Percentiles rank a stretch among this genome's conserved stretches.
phyloP scores from a whole-genome alignment of 1,139 yeast species.

The Arxiozyma telluris region DNA sequence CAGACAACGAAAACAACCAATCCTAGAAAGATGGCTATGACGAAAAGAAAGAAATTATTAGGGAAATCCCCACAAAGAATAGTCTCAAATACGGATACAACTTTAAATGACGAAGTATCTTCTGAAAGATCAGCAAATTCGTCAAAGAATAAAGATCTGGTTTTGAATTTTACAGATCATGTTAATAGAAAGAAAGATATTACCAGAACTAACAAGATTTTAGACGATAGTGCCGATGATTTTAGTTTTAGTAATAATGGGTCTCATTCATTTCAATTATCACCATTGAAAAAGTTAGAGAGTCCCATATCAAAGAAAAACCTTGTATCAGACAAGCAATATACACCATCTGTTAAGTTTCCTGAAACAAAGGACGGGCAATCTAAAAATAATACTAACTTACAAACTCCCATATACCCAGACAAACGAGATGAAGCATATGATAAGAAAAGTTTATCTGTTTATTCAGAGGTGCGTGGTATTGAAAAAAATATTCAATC shows the following conservation, averaged over 20 bases:
- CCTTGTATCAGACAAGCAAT: background rate
- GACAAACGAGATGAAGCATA: background rate
- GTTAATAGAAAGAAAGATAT: constrained; percentile 12
- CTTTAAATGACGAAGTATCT: constrained; percentile 8
- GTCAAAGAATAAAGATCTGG: constrained; percentile 12
- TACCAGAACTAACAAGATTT: constrained; percentile 18
- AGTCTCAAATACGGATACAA: constrained; percentile 4
- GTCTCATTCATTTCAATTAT: constrained; percentile 25
- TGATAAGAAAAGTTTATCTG: background rate
- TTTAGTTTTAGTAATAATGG: constrained; percentile 27
- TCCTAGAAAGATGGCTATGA: background rate
- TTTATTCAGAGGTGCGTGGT: background rate
- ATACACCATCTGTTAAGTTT: background rate
- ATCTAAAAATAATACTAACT: background rate
- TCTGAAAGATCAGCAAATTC: constrained; percentile 2
- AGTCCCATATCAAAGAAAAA: background rate
- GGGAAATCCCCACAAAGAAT: constrained; percentile 13
- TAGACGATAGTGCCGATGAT: constrained; percentile 29
- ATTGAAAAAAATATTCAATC: background rate
- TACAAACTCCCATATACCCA: background rate
- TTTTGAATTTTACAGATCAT: constrained; percentile 18
- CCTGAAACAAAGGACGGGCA: background rate
- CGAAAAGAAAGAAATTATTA: constrained; percentile 14
- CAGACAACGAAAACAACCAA: background rate
- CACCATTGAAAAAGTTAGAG: constrained; percentile 5